A percentile compares a stretch with the other conserved stretches of the same genome.
Evolutionary conservation across 495 filamentous ascomycete genomes (phyloP).

Genomic region (Polyplosphaeria fusca): DNA sequence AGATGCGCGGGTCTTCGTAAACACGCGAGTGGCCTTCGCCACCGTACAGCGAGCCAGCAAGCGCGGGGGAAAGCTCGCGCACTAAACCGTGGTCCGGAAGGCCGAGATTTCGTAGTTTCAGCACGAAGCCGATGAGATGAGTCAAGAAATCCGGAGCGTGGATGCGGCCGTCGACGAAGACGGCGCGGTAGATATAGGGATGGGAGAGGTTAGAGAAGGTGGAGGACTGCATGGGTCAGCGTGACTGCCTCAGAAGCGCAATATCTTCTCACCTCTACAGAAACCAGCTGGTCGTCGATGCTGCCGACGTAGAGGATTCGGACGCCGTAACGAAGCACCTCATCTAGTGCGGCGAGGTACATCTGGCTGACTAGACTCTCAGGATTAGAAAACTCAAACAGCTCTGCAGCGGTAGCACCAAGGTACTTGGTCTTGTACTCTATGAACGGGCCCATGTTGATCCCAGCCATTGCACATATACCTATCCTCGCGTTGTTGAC

Average conservation of each 20-base stretch:
- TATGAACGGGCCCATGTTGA: slow-evolving; percentile 87
- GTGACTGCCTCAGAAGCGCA: slow-evolving; percentile 19
- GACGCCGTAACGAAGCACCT: slow-evolving; percentile 70
- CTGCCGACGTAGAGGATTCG: slow-evolving; percentile 83
- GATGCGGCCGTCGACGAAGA: slow-evolving; percentile 89
- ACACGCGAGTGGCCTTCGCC: slow-evolving; percentile 92
- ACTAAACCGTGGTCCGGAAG: slow-evolving; percentile 90
- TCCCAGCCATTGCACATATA: slow-evolving; percentile 90
- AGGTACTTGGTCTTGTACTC: slow-evolving; percentile 81
- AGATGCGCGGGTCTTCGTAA: slow-evolving; percentile 87
- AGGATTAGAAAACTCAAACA: slow-evolving; percentile 85
- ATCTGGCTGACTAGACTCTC: slow-evolving; percentile 77
- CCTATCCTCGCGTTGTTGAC: slow-evolving; percentile 68
- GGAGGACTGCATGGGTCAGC: slow-evolving; percentile 58
- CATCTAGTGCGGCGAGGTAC: slow-evolving; percentile 71
- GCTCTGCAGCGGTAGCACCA: slow-evolving; percentile 81
- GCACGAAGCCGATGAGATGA: slow-evolving; percentile 85
- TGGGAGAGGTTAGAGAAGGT: slow-evolving; percentile 78
- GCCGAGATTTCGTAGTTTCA: slow-evolving; percentile 90
- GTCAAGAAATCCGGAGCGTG: slow-evolving; percentile 93
- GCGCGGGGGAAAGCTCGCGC: slow-evolving; percentile 79
- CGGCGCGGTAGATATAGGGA: slow-evolving; percentile 88
- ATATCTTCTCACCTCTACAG: slow-evolving; percentile 62
- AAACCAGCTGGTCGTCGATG: slow-evolving; percentile 95
- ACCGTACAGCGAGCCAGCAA: slow-evolving; percentile 86